A percentile compares a stretch with the other conserved stretches of the same genome.
Conservation (phyloP, 305 asterid genomes). For the Galium porrigens region DNA sequence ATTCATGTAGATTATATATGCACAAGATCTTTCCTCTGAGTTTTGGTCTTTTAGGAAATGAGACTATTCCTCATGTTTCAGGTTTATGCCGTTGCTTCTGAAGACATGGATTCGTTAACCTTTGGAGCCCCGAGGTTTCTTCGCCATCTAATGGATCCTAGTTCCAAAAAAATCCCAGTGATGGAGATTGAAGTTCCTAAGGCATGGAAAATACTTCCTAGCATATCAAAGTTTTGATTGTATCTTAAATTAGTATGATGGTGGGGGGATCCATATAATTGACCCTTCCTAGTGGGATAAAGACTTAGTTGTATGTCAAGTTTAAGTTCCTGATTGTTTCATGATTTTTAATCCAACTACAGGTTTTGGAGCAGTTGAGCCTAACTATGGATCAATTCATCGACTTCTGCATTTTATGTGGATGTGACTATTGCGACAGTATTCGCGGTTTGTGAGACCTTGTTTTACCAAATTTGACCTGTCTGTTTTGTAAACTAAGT, state of each 20-base stretch:
- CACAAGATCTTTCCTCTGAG: neutral
- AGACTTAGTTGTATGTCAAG: neutral
- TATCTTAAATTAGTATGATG: neutral
- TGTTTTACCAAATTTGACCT: neutral
- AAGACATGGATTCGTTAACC: conserved; percentile 95
- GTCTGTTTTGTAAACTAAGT: neutral
- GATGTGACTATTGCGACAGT: conserved; percentile 93
- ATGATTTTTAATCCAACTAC: conserved; percentile 17
- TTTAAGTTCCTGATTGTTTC: conserved; percentile 2
- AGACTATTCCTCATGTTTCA: conserved; percentile 22
- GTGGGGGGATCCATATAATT: neutral
- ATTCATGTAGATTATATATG: neutral
- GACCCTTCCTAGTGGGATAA: neutral
- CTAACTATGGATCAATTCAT: conserved; percentile 96
- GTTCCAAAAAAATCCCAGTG: conserved; percentile 84
- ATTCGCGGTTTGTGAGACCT: conserved; percentile 27
- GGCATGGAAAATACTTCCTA: conserved; percentile 29
- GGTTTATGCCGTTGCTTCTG: conserved; percentile 97
- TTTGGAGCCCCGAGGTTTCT: conserved; percentile 87
- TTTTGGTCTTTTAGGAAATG: conserved; percentile 4
- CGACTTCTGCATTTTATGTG: conserved; percentile 87
- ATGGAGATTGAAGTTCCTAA: conserved; percentile 88
- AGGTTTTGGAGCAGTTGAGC: conserved; percentile 76
- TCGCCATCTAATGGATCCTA: conserved; percentile 96
- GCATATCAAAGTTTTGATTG: conserved; percentile 11